Percentiles rank a stretch among this genome's conserved stretches.
Evolutionary conservation across 225 moss, liverwort and hornwort genomes (phyloP).

Genomic region (Neckera pumila): DNA sequence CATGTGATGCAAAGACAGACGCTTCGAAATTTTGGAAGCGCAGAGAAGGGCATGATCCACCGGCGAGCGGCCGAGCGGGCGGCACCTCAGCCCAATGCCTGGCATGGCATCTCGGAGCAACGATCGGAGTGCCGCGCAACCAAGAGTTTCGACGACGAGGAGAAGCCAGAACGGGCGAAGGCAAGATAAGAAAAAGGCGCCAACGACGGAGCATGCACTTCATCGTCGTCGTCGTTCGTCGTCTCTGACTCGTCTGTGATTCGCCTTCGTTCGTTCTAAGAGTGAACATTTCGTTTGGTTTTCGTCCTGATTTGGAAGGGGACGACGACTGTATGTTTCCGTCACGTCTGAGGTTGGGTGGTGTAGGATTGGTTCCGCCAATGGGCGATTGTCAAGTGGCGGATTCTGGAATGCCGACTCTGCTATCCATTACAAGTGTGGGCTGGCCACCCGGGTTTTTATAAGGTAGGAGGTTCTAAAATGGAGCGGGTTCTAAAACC

Average conservation of each 20-base stretch:
- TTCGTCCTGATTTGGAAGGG: neutral
- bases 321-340: neutral
- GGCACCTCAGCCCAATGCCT: neutral
- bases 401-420: neutral
- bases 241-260: neutral
- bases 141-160: neutral
- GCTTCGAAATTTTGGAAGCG: neutral
- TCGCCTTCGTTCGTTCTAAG: neutral
- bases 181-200: slow-evolving; percentile 12
- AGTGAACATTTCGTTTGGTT: neutral
- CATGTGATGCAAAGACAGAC: neutral
- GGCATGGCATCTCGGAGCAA: neutral
- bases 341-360: neutral
- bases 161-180: neutral
- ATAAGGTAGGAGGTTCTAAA: no score
- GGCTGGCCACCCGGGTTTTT: neutral
- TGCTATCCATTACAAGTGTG: neutral
- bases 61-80: neutral
- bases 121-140: neutral
- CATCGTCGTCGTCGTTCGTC: neutral
- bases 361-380: neutral
- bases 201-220: neutral
- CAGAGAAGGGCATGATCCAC: neutral
- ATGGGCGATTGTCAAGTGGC: neutral
- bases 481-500: no score